Base-by-base conservation (phyloP, 2,329 filamentous ascomycete genomes). In the Ophiocordyceps camponoti-rufipedis region DNA sequence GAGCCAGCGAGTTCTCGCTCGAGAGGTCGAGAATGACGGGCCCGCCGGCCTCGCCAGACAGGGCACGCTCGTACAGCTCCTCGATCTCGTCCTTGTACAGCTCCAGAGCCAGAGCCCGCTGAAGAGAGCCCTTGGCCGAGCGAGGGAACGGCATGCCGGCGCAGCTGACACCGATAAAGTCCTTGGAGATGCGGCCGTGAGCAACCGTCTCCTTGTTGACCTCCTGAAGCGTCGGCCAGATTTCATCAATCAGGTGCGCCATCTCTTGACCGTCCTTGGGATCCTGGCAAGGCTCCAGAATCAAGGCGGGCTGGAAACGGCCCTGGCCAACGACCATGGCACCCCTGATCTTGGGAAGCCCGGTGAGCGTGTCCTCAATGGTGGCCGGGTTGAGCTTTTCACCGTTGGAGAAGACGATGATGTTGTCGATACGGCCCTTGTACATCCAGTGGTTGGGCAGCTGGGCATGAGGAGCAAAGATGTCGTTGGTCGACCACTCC, bases 111-210 rank as follows among this genome's bases (percentile, higher is more conserved):
- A 48, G 50, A 1, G 56, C 51, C 28, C 66, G 60, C 52, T 67
- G 67, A 4, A 72, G 51, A 0, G 66, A 66, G 1, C 68, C 68
- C 51, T 73, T 73, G 1, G 60, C 59, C 0, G 69, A 61, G 3
- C 64, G 58, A 0, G 57, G 52, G 45, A 73, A 67, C 0, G 68
- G 67, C 51, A 65, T 67, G 8, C 58, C 51, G 0, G 63, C 59
- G 7, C 58, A 55, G 0, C 67, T 56, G 5, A 72, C 18, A 0
- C 52, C 49, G 19, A 71, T 53, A 38, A 68, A 57, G 10, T 64
- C 53, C 1, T 60, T 59, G 2, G 55, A 56, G 28, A 73, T 66
- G 33, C 63, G 66, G 2, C 66, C 70, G 44, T 72, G 68, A 0
- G 67, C 61, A 0, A 68, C 66, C 0, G 64, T 66, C 32, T 60